Evolutionary conservation across 495 filamentous ascomycete species (phyloP).

Genomic region (Neurospora sp.): DNA sequence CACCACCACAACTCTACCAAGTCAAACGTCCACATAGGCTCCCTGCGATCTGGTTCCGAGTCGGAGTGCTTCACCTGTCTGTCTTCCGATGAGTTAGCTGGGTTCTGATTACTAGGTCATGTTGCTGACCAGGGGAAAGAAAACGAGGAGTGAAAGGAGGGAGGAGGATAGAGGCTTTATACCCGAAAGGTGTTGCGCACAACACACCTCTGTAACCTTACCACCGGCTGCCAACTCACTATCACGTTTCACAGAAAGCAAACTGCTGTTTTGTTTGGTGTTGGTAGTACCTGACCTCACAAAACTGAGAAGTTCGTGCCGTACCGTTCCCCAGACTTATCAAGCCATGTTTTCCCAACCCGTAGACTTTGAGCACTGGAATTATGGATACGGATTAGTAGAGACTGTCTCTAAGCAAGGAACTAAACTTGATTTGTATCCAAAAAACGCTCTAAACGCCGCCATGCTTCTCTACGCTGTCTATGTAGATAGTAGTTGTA

Average conservation of each 20-base stretch:
- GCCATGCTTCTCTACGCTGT: background rate
- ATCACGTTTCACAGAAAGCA: background rate
- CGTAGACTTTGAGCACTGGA: too few species aligned
- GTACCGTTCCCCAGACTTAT: too few species aligned
- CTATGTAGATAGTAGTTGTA: background rate
- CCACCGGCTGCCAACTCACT: background rate
- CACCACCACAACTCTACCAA: background rate
- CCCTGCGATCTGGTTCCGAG: background rate
- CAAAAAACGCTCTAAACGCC: background rate
- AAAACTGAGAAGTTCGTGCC: background rate
- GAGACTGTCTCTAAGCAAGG: too few species aligned
- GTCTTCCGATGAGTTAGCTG: background rate
- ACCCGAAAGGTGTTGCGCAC: background rate
- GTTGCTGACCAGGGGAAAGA: background rate
- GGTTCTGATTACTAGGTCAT: background rate
- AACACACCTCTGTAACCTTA: background rate
- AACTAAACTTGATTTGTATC: background rate
- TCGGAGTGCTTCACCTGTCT: background rate
- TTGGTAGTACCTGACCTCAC: background rate
- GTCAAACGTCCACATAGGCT: background rate
- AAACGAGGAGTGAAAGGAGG: background rate
- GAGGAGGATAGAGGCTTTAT: background rate
- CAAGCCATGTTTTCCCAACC: too few species aligned
- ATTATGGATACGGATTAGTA: too few species aligned
- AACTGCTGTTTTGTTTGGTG: too few species aligned